These are phyloP conservation scores for Magnaporthiopsis poae DNA, from an alignment of 2,329 filamentous ascomycete species.

Conservation along the genomic window DNA sequence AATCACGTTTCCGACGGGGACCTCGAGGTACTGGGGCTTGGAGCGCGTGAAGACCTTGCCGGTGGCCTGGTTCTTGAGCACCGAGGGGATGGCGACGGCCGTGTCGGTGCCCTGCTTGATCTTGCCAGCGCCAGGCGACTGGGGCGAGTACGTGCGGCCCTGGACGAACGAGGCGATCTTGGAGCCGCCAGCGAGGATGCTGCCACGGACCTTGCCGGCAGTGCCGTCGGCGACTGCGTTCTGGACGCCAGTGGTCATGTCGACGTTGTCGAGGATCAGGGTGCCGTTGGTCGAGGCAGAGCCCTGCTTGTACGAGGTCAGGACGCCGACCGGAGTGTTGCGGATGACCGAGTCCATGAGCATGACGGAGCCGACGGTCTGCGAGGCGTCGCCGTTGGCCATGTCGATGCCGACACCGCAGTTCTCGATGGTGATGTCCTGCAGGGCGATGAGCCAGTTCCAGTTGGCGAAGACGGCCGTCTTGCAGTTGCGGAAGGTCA, in stretches of 20 bases:
- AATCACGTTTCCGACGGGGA: constrained; percentile 61
- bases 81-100: constrained; percentile 52
- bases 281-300: constrained; percentile 65
- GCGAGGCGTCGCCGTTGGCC: constrained; percentile 50
- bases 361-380: constrained; percentile 77
- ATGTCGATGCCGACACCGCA: constrained; percentile 72
- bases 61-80: constrained; percentile 47
- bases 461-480: constrained; percentile 84
- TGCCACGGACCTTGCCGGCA: constrained; percentile 42
- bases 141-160: constrained; percentile 60
- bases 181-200: constrained; percentile 59
- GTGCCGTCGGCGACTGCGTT: constrained; percentile 53
- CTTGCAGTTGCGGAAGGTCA: constrained; percentile 71
- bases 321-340: constrained; percentile 66
- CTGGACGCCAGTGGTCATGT: constrained; percentile 59
- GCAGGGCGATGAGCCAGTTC: constrained; percentile 82
- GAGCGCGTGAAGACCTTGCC: constrained; percentile 71
- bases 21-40: constrained; percentile 76
- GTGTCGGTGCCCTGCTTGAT: constrained; percentile 51
- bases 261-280: constrained; percentile 79
- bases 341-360: constrained; percentile 71
- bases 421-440: constrained; percentile 64
- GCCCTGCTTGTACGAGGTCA: constrained; percentile 57
- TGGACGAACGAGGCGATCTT: constrained; percentile 67
- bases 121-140: constrained; percentile 32